Evolutionary conservation across 192 early-diverging fungal genomes (phyloP).

Genomic region (Obelidium mucronatum): DNA sequence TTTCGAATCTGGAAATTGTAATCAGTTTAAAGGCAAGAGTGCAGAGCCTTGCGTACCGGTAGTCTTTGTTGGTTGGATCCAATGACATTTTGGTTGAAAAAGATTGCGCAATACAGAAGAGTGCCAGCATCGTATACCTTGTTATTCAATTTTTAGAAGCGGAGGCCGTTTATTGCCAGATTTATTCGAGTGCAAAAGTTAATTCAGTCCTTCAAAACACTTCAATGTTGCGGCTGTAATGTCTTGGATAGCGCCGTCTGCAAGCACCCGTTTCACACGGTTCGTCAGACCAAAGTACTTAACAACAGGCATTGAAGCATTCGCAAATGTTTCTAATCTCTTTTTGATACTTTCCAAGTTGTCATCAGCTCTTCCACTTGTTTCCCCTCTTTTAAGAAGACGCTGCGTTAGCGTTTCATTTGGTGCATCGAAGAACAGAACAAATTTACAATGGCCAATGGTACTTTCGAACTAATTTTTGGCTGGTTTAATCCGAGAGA

Average conservation of each 20-base stretch:
- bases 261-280: slow-evolving; percentile 36
- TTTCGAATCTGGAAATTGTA: slow-evolving; percentile 69
- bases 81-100: not conserved
- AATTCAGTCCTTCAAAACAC: slow-evolving; percentile 29
- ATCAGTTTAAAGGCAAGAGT: not conserved
- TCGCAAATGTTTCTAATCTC: slow-evolving; percentile 52
- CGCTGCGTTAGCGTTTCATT: slow-evolving; percentile 54
- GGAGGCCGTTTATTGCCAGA: no score
- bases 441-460: slow-evolving; percentile 51
- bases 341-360: slow-evolving; percentile 64
- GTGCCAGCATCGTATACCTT: no score
- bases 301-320: slow-evolving; percentile 54
- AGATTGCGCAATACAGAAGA: no score
- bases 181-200: no score
- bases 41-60: slow-evolving; percentile 33
- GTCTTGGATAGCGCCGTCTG: slow-evolving; percentile 27
- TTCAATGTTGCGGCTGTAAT: slow-evolving; percentile 41
- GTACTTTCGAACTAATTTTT: slow-evolving; percentile 46
- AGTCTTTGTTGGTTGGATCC: slow-evolving; percentile 47
- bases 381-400: slow-evolving; percentile 64
- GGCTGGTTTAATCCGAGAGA: not conserved
- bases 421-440: slow-evolving; percentile 62
- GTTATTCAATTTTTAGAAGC: no score
- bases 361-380: slow-evolving; percentile 65
- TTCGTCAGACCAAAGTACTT: slow-evolving; percentile 39